Conservation (phyloP, 1,284 basidiomycete species). For the Singerocomus rubriflavus region DNA sequence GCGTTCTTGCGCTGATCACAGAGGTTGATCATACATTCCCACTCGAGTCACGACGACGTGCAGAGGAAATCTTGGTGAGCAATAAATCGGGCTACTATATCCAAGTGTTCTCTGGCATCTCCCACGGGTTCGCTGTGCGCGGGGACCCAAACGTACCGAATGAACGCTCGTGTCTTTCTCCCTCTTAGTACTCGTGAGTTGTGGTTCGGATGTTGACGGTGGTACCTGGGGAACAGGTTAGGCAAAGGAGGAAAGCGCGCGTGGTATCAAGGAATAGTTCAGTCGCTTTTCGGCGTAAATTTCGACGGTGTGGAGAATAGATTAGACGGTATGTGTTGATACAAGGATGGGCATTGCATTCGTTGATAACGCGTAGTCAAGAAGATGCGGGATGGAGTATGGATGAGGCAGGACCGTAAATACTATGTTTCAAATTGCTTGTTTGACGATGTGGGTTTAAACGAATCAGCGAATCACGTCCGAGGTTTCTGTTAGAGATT, state of each 20-base stretch:
- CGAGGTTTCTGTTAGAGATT: too few species aligned
- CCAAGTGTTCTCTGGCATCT: conserved; percentile 33
- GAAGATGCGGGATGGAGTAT: too few species aligned
- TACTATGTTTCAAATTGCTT: too few species aligned
- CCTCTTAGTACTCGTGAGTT: background rate
- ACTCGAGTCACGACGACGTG: conserved; percentile 21
- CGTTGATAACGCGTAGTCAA: background rate
- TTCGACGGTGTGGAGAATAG: too few species aligned
- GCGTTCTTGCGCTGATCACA: conserved; percentile 23
- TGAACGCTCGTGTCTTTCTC: conserved; percentile 33
- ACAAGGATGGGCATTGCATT: too few species aligned
- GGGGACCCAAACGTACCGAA: conserved; percentile 17
- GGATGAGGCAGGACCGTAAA: too few species aligned
- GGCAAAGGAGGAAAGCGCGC: conserved; percentile 57
- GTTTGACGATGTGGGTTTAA: too few species aligned
- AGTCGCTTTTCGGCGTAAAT: conserved; percentile 33
- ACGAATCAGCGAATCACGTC: too few species aligned
- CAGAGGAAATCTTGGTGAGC: conserved; percentile 28
- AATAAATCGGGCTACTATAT: conserved; percentile 27
- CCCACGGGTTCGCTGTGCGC: conserved; percentile 32
- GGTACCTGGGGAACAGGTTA: conserved; percentile 39
- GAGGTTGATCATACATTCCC: conserved; percentile 26
- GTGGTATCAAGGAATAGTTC: conserved; percentile 47
- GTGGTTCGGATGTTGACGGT: conserved; percentile 24
- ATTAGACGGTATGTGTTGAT: background rate